These are phyloP conservation scores for Boletus edulis DNA, from an alignment of 768 basidiomycete species.

Conservation along the genomic window DNA sequence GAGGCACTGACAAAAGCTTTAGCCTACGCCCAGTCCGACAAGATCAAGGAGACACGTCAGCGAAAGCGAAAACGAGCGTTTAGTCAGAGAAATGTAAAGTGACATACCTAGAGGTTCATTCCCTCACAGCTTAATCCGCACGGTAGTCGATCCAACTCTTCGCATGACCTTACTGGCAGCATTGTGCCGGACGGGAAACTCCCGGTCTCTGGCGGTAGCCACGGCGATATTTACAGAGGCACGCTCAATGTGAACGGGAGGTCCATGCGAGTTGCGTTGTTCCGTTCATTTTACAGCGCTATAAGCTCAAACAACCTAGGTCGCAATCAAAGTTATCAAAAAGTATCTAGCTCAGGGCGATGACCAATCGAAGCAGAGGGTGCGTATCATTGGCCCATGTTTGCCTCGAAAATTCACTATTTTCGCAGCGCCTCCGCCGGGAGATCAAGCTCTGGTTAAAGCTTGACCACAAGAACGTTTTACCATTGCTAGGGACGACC, in stretches of 20 bases:
- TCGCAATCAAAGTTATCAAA: slow-evolving; percentile 27
- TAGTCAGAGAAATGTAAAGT: slow-evolving; percentile 14
- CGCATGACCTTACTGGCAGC: slow-evolving; percentile 13
- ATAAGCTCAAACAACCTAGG: slow-evolving; percentile 6
- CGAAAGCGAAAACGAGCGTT: slow-evolving; percentile 1
- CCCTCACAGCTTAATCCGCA: neutral
- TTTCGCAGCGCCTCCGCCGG: slow-evolving; percentile 21
- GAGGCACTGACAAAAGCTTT: neutral
- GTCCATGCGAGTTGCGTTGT: slow-evolving; percentile 9
- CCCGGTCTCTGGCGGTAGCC: slow-evolving; percentile 20
- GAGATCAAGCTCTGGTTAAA: slow-evolving; percentile 31
- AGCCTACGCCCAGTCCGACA: slow-evolving; percentile 6
- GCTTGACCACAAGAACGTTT: slow-evolving; percentile 30
- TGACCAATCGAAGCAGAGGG: slow-evolving; percentile 14
- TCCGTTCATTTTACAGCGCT: neutral
- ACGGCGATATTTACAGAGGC: slow-evolving; percentile 21
- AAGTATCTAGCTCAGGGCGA: slow-evolving; percentile 15
- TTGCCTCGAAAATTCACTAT: neutral
- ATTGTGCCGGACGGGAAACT: slow-evolving; percentile 6
- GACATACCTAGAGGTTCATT: neutral
- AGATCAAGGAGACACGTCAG: neutral
- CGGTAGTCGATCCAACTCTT: slow-evolving; percentile 10
- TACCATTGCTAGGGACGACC: slow-evolving; percentile 30
- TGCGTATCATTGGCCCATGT: neutral
- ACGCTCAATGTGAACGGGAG: slow-evolving; percentile 10